These are phyloP conservation scores for Leptomonas seymouri DNA, from an alignment of 208 protist genomes.

Conservation along the genomic window DNA sequence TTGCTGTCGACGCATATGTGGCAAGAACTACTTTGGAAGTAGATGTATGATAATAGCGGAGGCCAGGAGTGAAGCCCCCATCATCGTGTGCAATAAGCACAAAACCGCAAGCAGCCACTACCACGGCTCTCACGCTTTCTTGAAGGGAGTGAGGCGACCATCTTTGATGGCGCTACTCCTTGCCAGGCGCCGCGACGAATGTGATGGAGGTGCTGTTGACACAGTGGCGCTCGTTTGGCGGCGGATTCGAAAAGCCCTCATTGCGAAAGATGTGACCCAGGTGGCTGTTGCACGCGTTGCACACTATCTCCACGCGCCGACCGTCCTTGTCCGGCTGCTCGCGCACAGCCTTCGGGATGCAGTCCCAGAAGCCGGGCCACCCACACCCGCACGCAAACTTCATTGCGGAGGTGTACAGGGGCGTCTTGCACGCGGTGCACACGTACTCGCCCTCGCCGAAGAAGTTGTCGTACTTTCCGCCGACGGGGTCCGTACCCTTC, in stretches of 20 bases:
- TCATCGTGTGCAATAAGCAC: no score
- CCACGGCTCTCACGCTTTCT: background rate
- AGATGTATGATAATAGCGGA: no score
- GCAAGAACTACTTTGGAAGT: no score
- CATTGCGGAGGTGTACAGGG: constrained; percentile 84
- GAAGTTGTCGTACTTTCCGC: constrained; percentile 61
- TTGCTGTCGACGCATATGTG: no score
- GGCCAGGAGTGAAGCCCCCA: no score
- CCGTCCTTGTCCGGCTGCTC: constrained; percentile 80
- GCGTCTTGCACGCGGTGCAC: constrained; percentile 80
- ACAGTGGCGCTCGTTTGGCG: constrained; percentile 93
- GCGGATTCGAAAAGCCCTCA: constrained; percentile 87
- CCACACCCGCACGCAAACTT: constrained; percentile 91
- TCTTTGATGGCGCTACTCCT: background rate
- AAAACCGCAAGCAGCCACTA: no score
- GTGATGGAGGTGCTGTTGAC: constrained; percentile 82
- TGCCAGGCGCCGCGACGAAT: constrained; percentile 42
- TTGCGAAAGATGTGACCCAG: constrained; percentile 93
- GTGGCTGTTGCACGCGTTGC: constrained; percentile 92
- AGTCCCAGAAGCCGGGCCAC: constrained; percentile 91
- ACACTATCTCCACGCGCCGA: constrained; percentile 89
- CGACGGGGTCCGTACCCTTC: constrained; percentile 77
- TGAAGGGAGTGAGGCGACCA: no score
- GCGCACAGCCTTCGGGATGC: constrained; percentile 71
- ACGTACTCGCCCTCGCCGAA: constrained; percentile 75